Conservation (phyloP, 208 protist species). For the Leishmania mexicana region DNA sequence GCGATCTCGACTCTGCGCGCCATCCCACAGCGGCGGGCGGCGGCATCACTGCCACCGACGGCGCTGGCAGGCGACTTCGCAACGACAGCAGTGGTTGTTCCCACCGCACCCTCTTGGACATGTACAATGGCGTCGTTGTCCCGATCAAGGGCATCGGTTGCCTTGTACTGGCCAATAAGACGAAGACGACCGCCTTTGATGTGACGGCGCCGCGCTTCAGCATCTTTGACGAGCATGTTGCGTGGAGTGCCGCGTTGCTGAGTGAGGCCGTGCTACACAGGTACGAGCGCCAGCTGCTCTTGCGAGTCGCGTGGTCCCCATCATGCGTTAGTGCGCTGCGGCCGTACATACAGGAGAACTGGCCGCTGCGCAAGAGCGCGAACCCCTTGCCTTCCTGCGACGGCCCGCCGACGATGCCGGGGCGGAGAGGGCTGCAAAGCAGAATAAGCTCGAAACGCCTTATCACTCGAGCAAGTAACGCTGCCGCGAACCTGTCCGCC, state of each 20-base stretch:
- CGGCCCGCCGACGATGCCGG: neutral
- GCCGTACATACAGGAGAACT: constrained; percentile 15
- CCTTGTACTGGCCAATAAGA: constrained; percentile 71
- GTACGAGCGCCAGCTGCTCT: constrained; percentile 57
- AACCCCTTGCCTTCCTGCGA: neutral
- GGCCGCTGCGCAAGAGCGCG: neutral
- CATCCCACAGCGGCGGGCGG: neutral
- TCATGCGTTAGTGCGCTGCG: constrained; percentile 31
- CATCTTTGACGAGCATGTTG: constrained; percentile 67
- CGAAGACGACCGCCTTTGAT: neutral
- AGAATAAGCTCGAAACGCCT: neutral
- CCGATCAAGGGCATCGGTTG: constrained; percentile 65
- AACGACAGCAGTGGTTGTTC: neutral
- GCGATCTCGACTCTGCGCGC: neutral
- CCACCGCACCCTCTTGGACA: constrained; percentile 21
- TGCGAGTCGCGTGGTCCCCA: constrained; percentile 42
- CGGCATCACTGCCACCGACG: neutral
- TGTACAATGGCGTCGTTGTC: constrained; percentile 52
- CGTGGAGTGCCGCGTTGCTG: constrained; percentile 60
- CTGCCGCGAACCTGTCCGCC: constrained; percentile 5
- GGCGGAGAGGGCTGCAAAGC: neutral
- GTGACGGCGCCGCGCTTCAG: constrained; percentile 37
- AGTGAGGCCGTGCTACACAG: constrained; percentile 60
- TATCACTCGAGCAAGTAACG: neutral
- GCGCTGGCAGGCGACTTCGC: neutral